Base-by-base conservation (phyloP, 306 rosid species). In the Prunus dulcis region DNA sequence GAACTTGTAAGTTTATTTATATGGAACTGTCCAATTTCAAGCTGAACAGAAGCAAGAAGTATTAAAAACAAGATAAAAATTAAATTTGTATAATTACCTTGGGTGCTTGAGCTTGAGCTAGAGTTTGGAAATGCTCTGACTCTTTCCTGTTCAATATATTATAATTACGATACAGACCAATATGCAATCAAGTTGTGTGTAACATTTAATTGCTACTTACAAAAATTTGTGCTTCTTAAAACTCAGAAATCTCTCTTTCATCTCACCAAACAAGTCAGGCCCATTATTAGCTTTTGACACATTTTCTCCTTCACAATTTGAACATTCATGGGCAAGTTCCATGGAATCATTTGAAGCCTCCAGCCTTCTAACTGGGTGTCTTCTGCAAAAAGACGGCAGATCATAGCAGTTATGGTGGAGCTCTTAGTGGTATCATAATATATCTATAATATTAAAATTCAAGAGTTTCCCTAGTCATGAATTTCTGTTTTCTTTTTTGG, bases 21-120 rank as follows among this genome's bases (percentile, higher is more conserved):
- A 43, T 12, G 57, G 43, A 38, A 84, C 46, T 56, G 23, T 77
- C 52, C 65, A 34, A 46, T 7, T 58, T 71, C 38, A 75, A 79
- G 13, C 67, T 63, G 67, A 52, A 27, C 41, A 69, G 41, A 25
- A 17, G 47, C 3, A 62, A 2, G 13, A 55, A 38, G 64, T 2
- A 45, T 18, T 19, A 2, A 27, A 80, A 60, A 43, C 64, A 74
- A 63, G 67, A 22, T 46, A 67, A 25, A 45, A 67, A 79, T 20
- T 0, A 5, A 58, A 0, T 3, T 7, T 74, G 19, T 73, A 62
- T 49, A 11, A 71, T 64, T 51, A 92, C 99, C 97, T 92, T 91
- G 17, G 99, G 97, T 69, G 47, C 80, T 76, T 95, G 99, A 70
- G 64, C 90, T 81, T 90, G 87, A 75, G 96, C 90, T 72, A 92